These are phyloP conservation scores for Euphorbia tirucalli DNA, from an alignment of 345 rosid species.

Conservation along the genomic window DNA sequence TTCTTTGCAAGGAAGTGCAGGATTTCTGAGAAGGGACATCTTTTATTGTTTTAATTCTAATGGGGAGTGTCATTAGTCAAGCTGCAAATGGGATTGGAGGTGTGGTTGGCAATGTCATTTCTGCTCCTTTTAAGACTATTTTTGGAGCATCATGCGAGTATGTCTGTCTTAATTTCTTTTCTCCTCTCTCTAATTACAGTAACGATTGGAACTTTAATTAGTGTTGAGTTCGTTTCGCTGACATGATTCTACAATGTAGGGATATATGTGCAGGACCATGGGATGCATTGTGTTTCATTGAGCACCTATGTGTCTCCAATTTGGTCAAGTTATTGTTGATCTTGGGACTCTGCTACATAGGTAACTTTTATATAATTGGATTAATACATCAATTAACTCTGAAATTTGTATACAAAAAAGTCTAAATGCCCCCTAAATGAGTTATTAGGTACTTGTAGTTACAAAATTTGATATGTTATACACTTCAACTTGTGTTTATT, in stretches of 20 bases:
- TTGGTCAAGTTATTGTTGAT: constrained; percentile 56
- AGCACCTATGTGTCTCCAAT: constrained; percentile 64
- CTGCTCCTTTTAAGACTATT: constrained; percentile 62
- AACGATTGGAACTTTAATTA: neutral
- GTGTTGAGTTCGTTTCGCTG: neutral
- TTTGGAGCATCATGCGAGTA: constrained; percentile 57
- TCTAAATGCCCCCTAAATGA: neutral
- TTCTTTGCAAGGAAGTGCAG: neutral
- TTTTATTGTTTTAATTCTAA: neutral
- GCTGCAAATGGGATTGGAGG: constrained; percentile 53
- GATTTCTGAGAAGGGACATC: neutral
- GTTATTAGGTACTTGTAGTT: neutral
- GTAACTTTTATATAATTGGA: constrained; percentile 29
- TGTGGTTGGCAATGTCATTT: constrained; percentile 47
- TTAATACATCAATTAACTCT: neutral
- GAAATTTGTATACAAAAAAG: neutral
- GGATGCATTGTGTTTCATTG: constrained; percentile 71
- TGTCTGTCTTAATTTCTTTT: neutral
- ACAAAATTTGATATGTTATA: too few relatives aligned
- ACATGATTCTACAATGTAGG: constrained; percentile 35
- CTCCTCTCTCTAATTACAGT: neutral
- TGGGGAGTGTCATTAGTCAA: constrained; percentile 56
- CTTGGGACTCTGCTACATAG: constrained; percentile 53
- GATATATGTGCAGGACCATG: constrained; percentile 65
- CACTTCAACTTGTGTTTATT: too few relatives aligned